Base-by-base conservation (phyloP, 2,329 filamentous ascomycete genomes). In the Aureobasidium subglaciale region DNA sequence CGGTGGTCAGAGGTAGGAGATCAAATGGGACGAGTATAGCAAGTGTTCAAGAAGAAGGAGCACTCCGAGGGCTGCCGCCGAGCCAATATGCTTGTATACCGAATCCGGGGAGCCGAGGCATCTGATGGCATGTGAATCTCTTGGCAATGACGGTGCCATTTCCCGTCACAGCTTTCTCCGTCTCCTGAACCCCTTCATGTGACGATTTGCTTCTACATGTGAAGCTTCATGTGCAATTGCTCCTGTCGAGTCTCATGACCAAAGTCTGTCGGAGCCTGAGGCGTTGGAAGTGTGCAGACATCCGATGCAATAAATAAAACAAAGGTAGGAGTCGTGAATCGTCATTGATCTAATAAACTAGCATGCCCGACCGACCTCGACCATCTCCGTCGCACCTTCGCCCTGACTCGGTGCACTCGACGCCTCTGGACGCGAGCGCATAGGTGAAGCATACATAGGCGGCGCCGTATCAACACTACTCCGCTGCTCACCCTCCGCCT, bases 21-120 rank as follows among this genome's bases (percentile, higher is more conserved):
- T 8, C 8, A n/a, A 20, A 15, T 25, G 22, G 8, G 8, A 18
- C 32, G 32, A 35, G 45, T 37, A 49, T 49, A 29, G 4, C 15
- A 29, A 10, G 22, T 37, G 11, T 16, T 46, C 20, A 1, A 37
- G n/a, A 22, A 25, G 45, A 27, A 37, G 30, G 20, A 37, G 32
- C 32, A 18, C 11, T 9, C 13, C 13, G 27, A 32, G 27, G 20
- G 30, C 22, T 16, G 10, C n/a, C n/a, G n/a, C n/a, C n/a, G n/a
- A n/a, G 32, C 18, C 16, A 34, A 46, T 8, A 32, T 24, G 43
- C 43, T 11, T 15, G 40, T 18, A 45, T 35, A 50, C 34, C 46
- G n/a, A 50, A 16, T 50, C 48, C 11, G 48, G 48, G 48, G 48
- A 52, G 32, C 46, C 46, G 34, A 52, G 48, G 48, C 35, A 30